Conservation (phyloP, 1,139 yeast species). For the Taphrina wiesneri region DNA sequence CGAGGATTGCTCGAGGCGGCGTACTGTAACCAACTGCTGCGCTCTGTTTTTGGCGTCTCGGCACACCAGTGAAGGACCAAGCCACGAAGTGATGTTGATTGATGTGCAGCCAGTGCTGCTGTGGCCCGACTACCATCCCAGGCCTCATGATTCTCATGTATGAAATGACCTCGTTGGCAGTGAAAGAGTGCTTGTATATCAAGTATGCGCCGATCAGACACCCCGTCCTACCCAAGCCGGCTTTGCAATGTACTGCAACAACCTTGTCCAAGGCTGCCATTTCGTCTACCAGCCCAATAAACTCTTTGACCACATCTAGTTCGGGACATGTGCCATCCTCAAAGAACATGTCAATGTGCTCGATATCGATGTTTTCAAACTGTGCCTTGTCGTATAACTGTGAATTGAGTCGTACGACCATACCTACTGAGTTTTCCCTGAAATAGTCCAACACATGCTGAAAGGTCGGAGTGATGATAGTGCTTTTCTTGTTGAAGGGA, state of each 20-base stretch:
- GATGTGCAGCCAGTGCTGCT: slow-evolving; percentile 95
- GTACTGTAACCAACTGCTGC: slow-evolving; percentile 44
- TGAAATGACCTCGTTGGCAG: slow-evolving; percentile 94
- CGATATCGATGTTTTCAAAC: slow-evolving; percentile 77
- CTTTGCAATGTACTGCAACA: slow-evolving; percentile 96
- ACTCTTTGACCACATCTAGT: slow-evolving; percentile 84
- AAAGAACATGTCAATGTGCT: slow-evolving; percentile 90
- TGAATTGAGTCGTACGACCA: slow-evolving; percentile 89
- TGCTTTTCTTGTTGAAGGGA: slow-evolving; percentile 31
- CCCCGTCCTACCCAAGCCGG: slow-evolving; percentile 96
- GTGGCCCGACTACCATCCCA: slow-evolving; percentile 99
- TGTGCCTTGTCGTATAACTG: slow-evolving; percentile 83
- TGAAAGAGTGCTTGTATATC: slow-evolving; percentile 92
- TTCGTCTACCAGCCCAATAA: slow-evolving; percentile 92
- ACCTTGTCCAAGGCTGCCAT: slow-evolving; percentile 45
- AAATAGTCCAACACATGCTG: slow-evolving; percentile 78
- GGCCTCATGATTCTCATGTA: slow-evolving; percentile 96
- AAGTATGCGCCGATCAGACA: slow-evolving; percentile 96
- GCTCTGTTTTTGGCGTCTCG: slow-evolving; percentile 51
- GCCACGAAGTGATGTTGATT: slow-evolving; percentile 95
- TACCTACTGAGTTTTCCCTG: slow-evolving; percentile 67
- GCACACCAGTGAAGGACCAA: slow-evolving; percentile 60
- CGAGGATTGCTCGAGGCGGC: slow-evolving; percentile 39
- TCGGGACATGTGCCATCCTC: slow-evolving; percentile 99
- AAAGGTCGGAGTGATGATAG: slow-evolving; percentile 62